These are phyloP conservation scores for Arachis stenosperma DNA, from an alignment of 306 rosid genomes.

Conservation along the genomic window DNA sequence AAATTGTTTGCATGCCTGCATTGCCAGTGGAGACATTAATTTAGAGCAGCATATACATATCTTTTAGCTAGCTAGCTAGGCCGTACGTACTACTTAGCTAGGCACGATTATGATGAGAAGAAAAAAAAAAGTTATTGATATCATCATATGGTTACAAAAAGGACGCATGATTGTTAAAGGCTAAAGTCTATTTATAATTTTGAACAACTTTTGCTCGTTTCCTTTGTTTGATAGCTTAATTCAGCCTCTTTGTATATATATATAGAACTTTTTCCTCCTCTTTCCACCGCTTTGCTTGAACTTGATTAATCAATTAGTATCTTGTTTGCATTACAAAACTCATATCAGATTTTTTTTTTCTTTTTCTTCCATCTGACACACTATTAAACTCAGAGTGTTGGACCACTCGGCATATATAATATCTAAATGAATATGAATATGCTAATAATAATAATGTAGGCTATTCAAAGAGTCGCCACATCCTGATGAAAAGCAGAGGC, in stretches of 20 bases:
- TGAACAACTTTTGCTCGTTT: slow-evolving; percentile 40
- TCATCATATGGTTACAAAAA: slow-evolving; percentile 32
- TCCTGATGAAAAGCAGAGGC: slow-evolving; percentile 98
- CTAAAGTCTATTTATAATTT: slow-evolving; percentile 29
- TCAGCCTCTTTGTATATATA: background rate
- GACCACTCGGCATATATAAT: background rate
- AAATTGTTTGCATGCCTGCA: slow-evolving; percentile 37
- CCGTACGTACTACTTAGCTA: slow-evolving; percentile 3
- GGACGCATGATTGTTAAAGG: slow-evolving; percentile 33
- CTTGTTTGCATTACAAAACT: slow-evolving; percentile 26
- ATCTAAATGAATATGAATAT: too few relatives aligned
- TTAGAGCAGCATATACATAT: slow-evolving; percentile 4
- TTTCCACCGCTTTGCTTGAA: slow-evolving; percentile 12
- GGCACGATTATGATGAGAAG: slow-evolving; percentile 22
- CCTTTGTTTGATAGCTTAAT: slow-evolving; percentile 22
- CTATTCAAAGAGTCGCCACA: slow-evolving; percentile 96
- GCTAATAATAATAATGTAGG: slow-evolving; percentile 43
- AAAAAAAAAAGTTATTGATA: slow-evolving; percentile 29
- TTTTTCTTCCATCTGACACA: too few relatives aligned
- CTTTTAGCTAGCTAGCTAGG: slow-evolving; percentile 14
- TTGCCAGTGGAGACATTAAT: slow-evolving; percentile 36
- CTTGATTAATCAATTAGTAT: slow-evolving; percentile 6
- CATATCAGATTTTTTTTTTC: too few relatives aligned
- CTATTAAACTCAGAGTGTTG: background rate
- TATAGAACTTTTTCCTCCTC: background rate